Base-by-base conservation (phyloP, 2,329 filamentous ascomycete species). In the Huntiella decipiens region DNA sequence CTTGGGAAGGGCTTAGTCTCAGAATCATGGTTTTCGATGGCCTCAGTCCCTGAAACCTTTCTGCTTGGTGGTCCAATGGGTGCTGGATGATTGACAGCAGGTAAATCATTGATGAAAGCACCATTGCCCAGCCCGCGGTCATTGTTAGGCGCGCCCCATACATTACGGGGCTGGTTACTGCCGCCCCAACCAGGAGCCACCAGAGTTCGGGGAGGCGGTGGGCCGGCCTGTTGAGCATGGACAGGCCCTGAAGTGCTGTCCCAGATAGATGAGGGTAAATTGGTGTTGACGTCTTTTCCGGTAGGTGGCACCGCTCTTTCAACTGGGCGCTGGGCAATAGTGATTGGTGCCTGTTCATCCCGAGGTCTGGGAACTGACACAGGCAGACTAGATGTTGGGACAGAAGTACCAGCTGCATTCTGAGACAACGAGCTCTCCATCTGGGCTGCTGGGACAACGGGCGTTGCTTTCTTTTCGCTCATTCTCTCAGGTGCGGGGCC, bases 111-210 rank as follows among this genome's bases (percentile, higher is more conserved):
- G 47, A 72, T 75, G 55, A 87, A 87, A 0, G 80, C 84, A 38
- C 82, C 82, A 57, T 87, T 87, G 3, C 82, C 82, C 15, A 87
- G 74, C 8, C 74, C 77, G 45, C 77, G 71, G 52, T 82, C 77
- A 53, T 73, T 78, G 46, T 74, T 74, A n/a, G 77, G 78, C 38
- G 79, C 74, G 13, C 77, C 81, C 82, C 82, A 87, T 13, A 86
- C 78, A 56, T 79, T 83, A 41, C 70, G 66, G 10, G 66, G 58
- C 38, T 65, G 61, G 34, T 61, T 33, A 22, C 62, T 55, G 22
- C 38, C 35, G 3, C 62, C 62, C 73, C 74, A 77, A 8, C 37
- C 31, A 17, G 44, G 11, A n/a, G 33, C 38, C 22, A 37, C 45
- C n/a, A 47, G 31, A 36, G n/a, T 38, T 8, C 45, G 36, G 4